Evolutionary conservation across 2,329 filamentous ascomycete genomes (phyloP), one percentile per base, ranked within the genome.

Genomic region (Aspergillus ochraceus): DNA sequence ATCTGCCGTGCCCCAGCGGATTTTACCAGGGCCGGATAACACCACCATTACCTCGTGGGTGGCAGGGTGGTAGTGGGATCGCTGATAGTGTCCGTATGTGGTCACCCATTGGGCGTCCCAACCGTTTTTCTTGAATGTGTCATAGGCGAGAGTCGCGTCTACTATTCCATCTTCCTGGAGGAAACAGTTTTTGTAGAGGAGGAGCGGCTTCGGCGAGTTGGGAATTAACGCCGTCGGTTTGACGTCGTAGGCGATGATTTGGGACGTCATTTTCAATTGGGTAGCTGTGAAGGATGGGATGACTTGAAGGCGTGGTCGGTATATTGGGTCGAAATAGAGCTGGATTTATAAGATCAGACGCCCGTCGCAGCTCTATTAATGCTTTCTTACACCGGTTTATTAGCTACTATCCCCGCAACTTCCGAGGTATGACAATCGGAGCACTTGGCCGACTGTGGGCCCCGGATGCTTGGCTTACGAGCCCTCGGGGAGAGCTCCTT

Each of bases 31-130:
- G 2, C 84, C 84, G 0, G 81, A 81, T 0, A 86, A 74, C 0
- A 86, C 83, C 20, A 76, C 79, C 82, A 87, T 86, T 68, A 79
- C 81, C 71, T 88, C 85, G 65, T 87, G 85, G 0, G 81, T 79
- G 9, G 70, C 66, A 2, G 81, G 82, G 69, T 87, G 85, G 65
- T 86, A 87, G 70, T 87, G 85, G 0, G 84, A 83, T 12, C 68
- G 54, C 58, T 86, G 84, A 0, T 83, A 84, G 6, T 74, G 70
- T 1, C 83, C 81, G 69, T 87, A 88, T 39, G 84, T 80, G 61
- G 80, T 82, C 52, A 86, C 81, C 84, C 84, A 87, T 60, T 83
- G 79, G 0, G 78, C 77, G 32, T 80, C 67, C 84, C 84, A 86
- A 26, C 74, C 79, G 63, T 86, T 84, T 22, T 65, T 61, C 1